Evolutionary conservation across 305 asterid species (phyloP).

Genomic region (Rubia balearica): DNA sequence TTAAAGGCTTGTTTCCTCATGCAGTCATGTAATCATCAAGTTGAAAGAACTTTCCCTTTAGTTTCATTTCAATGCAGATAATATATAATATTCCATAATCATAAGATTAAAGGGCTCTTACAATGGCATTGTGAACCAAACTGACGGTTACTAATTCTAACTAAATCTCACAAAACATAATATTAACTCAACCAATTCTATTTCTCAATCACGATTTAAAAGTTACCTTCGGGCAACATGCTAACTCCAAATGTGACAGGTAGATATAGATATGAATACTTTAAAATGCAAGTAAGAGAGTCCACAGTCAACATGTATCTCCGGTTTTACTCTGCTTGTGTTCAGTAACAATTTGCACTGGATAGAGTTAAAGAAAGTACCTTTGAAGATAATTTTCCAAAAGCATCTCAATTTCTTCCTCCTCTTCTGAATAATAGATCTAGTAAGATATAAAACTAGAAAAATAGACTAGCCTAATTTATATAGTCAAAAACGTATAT

Average conservation of each 20-base stretch:
- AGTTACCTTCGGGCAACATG: neutral
- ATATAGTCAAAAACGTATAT: slow-evolving; percentile 10
- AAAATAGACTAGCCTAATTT: neutral
- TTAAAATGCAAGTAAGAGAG: neutral
- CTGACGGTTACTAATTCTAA: neutral
- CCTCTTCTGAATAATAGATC: slow-evolving; percentile 65
- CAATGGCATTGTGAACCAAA: neutral
- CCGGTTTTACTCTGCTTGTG: neutral
- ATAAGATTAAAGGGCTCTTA: neutral
- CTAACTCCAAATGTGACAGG: neutral
- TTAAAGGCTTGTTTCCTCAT: neutral
- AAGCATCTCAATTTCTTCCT: slow-evolving; percentile 99
- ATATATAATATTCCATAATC: neutral
- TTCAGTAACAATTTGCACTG: neutral
- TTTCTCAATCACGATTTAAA: neutral
- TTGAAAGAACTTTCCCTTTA: neutral
- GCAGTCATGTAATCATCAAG: neutral
- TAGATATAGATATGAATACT: neutral
- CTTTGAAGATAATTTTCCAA: slow-evolving; percentile 95
- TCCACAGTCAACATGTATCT: neutral
- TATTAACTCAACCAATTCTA: neutral
- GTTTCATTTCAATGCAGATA: neutral
- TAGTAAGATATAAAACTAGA: neutral
- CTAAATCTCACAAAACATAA: neutral
- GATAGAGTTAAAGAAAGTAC: slow-evolving; percentile 29